Evolutionary conservation across 306 rosid species (phyloP).

Genomic region (Elaeagnus macrophylla): DNA sequence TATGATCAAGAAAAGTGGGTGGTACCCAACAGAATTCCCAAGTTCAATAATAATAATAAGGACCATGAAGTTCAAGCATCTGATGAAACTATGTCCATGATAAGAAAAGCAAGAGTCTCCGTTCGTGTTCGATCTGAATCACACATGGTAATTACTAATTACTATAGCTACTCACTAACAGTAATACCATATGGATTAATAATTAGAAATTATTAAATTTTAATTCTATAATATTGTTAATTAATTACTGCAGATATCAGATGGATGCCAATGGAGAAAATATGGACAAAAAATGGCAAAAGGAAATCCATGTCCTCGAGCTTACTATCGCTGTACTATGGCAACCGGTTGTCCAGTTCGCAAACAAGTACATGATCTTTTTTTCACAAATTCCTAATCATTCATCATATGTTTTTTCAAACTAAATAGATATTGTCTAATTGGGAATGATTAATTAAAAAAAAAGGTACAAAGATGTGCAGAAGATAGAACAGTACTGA

Average conservation of each 20-base stretch:
- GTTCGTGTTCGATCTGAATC: conserved; percentile 51
- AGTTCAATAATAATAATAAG: conserved; percentile 13
- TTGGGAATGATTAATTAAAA: neutral
- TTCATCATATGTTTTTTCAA: neutral
- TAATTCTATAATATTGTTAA: neutral
- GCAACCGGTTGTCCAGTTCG: conserved; percentile 54
- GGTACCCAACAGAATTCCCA: conserved; percentile 30
- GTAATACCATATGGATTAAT: too few species aligned
- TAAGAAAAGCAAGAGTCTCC: conserved; percentile 55
- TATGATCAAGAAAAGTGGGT: conserved; percentile 6
- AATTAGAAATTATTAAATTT: too few species aligned
- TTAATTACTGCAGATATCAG: conserved; percentile 34
- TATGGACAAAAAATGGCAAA: conserved; percentile 76
- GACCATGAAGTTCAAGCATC: conserved; percentile 29
- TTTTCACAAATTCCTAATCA: neutral
- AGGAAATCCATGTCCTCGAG: conserved; percentile 69
- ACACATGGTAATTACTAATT: conserved; percentile 32
- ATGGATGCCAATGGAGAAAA: conserved; percentile 75
- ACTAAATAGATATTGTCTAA: neutral
- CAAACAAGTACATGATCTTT: conserved; percentile 34
- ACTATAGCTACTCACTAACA: neutral
- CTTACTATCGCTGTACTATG: conserved; percentile 72
- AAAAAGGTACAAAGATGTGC: conserved; percentile 63
- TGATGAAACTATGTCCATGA: conserved; percentile 38
- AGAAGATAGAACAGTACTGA: conserved; percentile 52